Evolutionary conservation across 305 asterid genomes (phyloP).

Genomic region (Withania somnifera): DNA sequence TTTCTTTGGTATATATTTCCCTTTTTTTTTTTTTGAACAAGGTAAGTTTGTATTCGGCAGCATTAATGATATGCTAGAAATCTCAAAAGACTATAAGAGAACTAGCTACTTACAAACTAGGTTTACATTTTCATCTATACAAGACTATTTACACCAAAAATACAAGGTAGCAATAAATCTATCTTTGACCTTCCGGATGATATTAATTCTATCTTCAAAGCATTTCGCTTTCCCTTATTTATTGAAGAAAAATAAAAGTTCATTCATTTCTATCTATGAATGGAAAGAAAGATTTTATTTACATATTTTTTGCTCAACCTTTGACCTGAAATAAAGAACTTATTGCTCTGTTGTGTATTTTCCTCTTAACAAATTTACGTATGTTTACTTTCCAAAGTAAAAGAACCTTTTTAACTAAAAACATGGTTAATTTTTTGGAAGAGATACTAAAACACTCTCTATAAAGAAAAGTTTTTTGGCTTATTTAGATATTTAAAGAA

Average conservation of each 20-base stretch:
- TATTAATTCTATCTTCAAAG: too few species aligned
- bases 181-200: too few species aligned
- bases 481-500: not conserved
- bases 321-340: not conserved
- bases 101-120: too few species aligned
- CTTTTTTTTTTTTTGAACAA: too few species aligned
- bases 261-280: not conserved
- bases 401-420: not conserved
- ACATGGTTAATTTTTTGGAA: not conserved
- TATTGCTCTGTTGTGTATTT: not conserved
- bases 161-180: too few species aligned
- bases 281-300: not conserved
- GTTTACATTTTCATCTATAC: too few species aligned
- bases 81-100: too few species aligned
- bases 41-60: too few species aligned
- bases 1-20: too few species aligned
- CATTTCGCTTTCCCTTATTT: not conserved
- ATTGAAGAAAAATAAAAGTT: not conserved
- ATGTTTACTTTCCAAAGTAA: not conserved
- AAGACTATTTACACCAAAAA: too few species aligned
- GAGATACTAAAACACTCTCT: not conserved
- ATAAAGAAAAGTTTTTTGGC: not conserved
- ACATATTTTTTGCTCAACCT: not conserved
- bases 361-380: not conserved
- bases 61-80: too few species aligned